phyloP scores from a whole-genome alignment of 345 rosid genomes.

The Balakata baccata region DNA sequence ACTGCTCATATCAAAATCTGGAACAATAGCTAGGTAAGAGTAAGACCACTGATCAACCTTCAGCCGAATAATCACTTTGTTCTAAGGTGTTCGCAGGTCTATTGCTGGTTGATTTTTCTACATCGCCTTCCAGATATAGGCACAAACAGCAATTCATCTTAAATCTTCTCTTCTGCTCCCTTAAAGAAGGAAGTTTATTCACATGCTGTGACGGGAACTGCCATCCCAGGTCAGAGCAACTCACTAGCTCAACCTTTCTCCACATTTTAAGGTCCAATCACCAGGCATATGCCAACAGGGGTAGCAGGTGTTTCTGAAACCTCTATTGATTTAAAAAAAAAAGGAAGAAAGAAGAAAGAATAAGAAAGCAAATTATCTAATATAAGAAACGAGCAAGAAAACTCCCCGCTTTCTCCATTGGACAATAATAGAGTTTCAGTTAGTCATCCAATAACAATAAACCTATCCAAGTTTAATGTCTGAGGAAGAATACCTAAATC shows the following conservation, averaged over 20 bases:
- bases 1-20: too few relatives aligned
- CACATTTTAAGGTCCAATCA: slow-evolving; percentile 1
- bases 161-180: background rate
- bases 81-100: too few relatives aligned
- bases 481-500: background rate
- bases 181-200: background rate
- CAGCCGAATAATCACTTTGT: too few relatives aligned
- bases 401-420: background rate
- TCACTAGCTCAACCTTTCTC: slow-evolving; percentile 8
- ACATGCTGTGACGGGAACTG: background rate
- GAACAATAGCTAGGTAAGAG: too few relatives aligned
- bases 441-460: slow-evolving; percentile 13
- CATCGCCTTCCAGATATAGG: background rate
- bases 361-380: background rate
- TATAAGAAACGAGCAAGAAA: background rate
- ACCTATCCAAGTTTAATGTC: background rate
- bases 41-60: too few relatives aligned
- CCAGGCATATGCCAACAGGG: background rate
- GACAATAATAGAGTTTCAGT: slow-evolving; percentile 5
- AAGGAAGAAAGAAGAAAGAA: too few relatives aligned
- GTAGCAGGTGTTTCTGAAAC: background rate
- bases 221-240: background rate
- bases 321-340: background rate
- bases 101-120: too few relatives aligned
- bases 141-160: background rate